phyloP scores from a whole-genome alignment of 495 filamentous ascomycete species.

The Parmelia sp. region DNA sequence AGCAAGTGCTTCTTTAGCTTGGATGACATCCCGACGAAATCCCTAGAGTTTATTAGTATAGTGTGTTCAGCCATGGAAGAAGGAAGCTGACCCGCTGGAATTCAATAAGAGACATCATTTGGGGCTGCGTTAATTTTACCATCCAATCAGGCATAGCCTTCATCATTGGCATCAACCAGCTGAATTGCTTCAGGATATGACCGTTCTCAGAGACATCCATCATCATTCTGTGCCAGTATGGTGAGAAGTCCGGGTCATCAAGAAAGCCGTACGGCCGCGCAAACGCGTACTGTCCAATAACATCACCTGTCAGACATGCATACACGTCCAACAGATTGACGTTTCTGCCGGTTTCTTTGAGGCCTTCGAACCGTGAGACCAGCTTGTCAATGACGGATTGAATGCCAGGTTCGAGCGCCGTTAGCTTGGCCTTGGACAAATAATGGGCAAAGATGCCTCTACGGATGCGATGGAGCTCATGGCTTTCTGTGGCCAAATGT shows the following conservation, averaged over 20 bases:
- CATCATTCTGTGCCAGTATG: slow-evolving; percentile 16
- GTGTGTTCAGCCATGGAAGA: neutral
- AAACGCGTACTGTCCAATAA: slow-evolving; percentile 26
- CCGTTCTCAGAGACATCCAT: slow-evolving; percentile 35
- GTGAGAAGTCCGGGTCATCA: slow-evolving; percentile 18
- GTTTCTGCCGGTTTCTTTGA: slow-evolving; percentile 15
- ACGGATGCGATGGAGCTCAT: slow-evolving; percentile 33
- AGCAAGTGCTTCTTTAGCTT: slow-evolving; percentile 10
- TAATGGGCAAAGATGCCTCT: slow-evolving; percentile 36
- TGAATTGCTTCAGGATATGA: slow-evolving; percentile 25
- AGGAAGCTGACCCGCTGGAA: slow-evolving; percentile 7
- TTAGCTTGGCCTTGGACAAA: slow-evolving; percentile 30
- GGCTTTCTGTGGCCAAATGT: slow-evolving; percentile 27
- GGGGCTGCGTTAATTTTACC: slow-evolving; percentile 17
- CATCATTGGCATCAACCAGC: slow-evolving; percentile 21
- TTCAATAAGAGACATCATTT: slow-evolving; percentile 13
- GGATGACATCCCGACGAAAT: slow-evolving; percentile 6
- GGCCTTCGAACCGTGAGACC: slow-evolving; percentile 7
- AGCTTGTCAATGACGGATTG: slow-evolving; percentile 20
- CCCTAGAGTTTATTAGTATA: neutral
- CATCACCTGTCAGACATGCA: slow-evolving; percentile 34
- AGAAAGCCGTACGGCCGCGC: slow-evolving; percentile 17
- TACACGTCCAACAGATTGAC: slow-evolving; percentile 39
- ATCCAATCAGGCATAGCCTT: slow-evolving; percentile 19
- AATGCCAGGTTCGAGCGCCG: slow-evolving; percentile 24